These are phyloP conservation scores for Cladophialophora psammophila DNA, from an alignment of 2,329 filamentous ascomycete genomes.

Conservation along the genomic window DNA sequence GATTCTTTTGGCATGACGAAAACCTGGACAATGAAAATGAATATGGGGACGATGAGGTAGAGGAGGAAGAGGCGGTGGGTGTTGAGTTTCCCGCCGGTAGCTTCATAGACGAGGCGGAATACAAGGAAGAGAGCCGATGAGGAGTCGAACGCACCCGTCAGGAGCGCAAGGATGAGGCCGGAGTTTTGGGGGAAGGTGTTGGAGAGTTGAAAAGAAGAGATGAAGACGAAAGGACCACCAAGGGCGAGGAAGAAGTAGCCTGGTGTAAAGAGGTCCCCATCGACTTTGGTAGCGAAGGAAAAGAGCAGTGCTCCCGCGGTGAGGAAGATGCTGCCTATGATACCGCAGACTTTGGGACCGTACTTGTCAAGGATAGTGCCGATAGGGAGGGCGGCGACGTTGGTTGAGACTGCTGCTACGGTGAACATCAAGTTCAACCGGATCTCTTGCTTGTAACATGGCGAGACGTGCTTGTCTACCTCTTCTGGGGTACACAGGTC, in stretches of 20 bases:
- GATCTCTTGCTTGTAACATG: conserved; percentile 67
- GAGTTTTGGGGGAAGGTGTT: conserved; percentile 81
- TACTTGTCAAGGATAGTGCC: conserved; percentile 84
- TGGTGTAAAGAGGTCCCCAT: conserved; percentile 76
- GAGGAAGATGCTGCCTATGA: conserved; percentile 74
- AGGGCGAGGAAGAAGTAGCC: conserved; percentile 80
- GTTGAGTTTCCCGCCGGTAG: conserved; percentile 63
- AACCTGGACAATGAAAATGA: conserved; percentile 72
- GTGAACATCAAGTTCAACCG: conserved; percentile 91
- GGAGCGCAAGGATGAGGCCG: conserved; percentile 77
- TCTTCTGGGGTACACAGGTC: conserved; percentile 67
- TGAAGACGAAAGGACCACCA: conserved; percentile 82
- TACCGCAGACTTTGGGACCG: conserved; percentile 77
- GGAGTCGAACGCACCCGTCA: conserved; percentile 84
- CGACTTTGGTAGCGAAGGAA: conserved; percentile 68
- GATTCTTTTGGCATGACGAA: conserved; percentile 76
- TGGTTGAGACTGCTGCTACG: conserved; percentile 84
- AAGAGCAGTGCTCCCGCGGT: conserved; percentile 74
- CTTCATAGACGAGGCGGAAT: conserved; percentile 74
- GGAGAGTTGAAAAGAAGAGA: conserved; percentile 82
- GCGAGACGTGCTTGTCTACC: conserved; percentile 56
- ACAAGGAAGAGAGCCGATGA: conserved; percentile 79
- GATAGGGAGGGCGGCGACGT: conserved; percentile 83
- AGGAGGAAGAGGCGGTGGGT: conserved; percentile 73
- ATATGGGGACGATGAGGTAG: conserved; percentile 74